A percentile compares a stretch with the other conserved stretches of the same genome.
These are phyloP conservation scores for Cronartium quercuum DNA, from an alignment of 1,284 basidiomycete species.

Conservation along the genomic window DNA sequence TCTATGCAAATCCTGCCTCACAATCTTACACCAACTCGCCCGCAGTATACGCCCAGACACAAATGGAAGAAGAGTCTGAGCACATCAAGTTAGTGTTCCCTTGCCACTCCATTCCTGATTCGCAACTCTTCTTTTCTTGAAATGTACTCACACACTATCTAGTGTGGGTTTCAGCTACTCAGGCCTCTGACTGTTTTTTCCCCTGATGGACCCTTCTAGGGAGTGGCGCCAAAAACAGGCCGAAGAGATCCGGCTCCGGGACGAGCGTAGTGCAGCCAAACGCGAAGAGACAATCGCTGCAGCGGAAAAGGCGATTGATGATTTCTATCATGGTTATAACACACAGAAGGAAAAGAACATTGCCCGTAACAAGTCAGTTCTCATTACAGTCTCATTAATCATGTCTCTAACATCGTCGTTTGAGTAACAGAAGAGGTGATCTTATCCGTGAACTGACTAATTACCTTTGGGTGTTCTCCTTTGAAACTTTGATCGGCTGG, in stretches of 20 bases:
- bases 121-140: not conserved
- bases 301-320: constrained; percentile 87
- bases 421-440: not conserved
- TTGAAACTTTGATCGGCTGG: not conserved
- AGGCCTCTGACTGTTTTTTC: constrained; percentile 4
- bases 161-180: not conserved
- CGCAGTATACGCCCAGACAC: constrained; percentile 28
- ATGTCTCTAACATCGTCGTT: not conserved
- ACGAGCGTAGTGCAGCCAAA: constrained; percentile 68
- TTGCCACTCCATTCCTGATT: not conserved
- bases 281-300: constrained; percentile 78
- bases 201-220: constrained; percentile 52
- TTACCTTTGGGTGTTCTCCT: not conserved
- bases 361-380: constrained; percentile 78
- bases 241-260: constrained; percentile 74
- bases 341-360: constrained; percentile 88
- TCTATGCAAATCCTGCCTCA: constrained; percentile 51
- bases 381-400: not conserved
- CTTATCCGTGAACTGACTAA: constrained; percentile 25
- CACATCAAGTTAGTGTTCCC: constrained; percentile 64
- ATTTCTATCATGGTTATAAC: constrained; percentile 92
- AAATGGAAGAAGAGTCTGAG: constrained; percentile 72
- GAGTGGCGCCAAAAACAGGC: constrained; percentile 83
- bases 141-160: not conserved
- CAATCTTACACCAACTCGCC: constrained; percentile 39